Conservation (phyloP, 345 rosid genomes). For the Gossypium bickii region DNA sequence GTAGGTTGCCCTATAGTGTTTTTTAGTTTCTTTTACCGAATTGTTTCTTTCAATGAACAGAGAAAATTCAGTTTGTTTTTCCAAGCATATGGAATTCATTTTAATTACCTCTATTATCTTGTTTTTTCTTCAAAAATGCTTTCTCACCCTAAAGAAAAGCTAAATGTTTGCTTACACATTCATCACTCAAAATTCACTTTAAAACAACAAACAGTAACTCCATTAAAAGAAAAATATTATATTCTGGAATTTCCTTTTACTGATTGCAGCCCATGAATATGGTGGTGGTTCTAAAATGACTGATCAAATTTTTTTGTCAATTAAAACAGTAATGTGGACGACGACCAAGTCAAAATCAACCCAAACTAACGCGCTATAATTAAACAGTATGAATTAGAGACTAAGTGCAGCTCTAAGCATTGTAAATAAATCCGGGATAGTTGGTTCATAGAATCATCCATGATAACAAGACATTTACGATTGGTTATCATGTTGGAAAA, state of each 20-base stretch:
- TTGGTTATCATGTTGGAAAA: too few relatives aligned
- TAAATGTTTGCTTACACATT: not conserved
- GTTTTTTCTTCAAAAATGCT: not conserved
- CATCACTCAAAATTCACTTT: not conserved
- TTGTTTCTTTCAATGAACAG: conserved; percentile 17
- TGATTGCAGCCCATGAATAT: not conserved
- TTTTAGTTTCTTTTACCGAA: not conserved
- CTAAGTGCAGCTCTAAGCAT: not conserved
- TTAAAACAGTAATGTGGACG: not conserved
- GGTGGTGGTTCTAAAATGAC: not conserved
- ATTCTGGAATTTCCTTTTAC: not conserved
- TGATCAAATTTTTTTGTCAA: not conserved
- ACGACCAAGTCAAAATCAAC: conserved; percentile 2
- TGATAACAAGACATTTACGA: too few relatives aligned
- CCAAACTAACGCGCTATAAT: not conserved
- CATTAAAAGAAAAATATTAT: not conserved
- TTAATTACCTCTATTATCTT: conserved; percentile 9
- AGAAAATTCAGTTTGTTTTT: not conserved
- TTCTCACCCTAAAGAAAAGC: not conserved
- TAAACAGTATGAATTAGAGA: not conserved
- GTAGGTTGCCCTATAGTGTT: too few relatives aligned
- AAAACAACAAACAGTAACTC: conserved; percentile 7
- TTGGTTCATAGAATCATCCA: too few relatives aligned
- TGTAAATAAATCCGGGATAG: too few relatives aligned
- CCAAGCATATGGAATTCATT: conserved; percentile 1